phyloP scores from a whole-genome alignment of 139 green algal genomes.

The Asterochloris sp. region DNA sequence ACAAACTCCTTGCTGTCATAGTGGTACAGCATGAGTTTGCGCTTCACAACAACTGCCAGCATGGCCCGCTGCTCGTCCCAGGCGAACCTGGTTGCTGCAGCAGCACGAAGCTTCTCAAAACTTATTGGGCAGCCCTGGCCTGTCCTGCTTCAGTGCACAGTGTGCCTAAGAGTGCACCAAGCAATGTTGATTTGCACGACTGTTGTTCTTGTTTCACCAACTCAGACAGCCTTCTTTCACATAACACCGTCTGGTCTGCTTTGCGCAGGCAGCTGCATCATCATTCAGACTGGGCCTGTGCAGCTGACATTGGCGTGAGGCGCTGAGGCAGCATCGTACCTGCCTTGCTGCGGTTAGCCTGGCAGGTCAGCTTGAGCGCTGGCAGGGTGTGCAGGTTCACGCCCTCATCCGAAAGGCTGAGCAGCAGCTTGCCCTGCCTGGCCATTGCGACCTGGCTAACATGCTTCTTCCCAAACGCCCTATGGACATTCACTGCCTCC shows the following conservation, averaged over 20 bases:
- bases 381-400: conserved; percentile 23
- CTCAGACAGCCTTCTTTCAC: too few relatives aligned
- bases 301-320: too few relatives aligned
- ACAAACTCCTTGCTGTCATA: conserved; percentile 45
- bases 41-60: conserved; percentile 37
- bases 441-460: conserved; percentile 13
- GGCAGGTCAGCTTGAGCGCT: conserved; percentile 22
- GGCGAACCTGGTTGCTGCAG: conserved; percentile 32
- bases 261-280: too few relatives aligned
- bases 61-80: conserved; percentile 36
- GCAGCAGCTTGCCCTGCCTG: conserved; percentile 16
- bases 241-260: too few relatives aligned
- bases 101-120: neutral
- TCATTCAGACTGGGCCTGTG: too few relatives aligned
- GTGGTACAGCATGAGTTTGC: conserved; percentile 34
- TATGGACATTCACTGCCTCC: conserved; percentile 25
- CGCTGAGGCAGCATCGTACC: too few relatives aligned
- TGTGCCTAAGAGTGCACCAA: too few relatives aligned
- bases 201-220: too few relatives aligned
- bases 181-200: too few relatives aligned
- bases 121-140: neutral
- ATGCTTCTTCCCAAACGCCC: conserved; percentile 10
- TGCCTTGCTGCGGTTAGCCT: conserved; percentile 14
- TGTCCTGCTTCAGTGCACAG: too few relatives aligned
- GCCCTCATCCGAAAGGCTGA: conserved; percentile 26